Percentiles rank a stretch among this genome's conserved stretches.
These are phyloP conservation scores for Alternaria metachromatica DNA, from an alignment of 2,329 filamentous ascomycete species.

Conservation along the genomic window DNA sequence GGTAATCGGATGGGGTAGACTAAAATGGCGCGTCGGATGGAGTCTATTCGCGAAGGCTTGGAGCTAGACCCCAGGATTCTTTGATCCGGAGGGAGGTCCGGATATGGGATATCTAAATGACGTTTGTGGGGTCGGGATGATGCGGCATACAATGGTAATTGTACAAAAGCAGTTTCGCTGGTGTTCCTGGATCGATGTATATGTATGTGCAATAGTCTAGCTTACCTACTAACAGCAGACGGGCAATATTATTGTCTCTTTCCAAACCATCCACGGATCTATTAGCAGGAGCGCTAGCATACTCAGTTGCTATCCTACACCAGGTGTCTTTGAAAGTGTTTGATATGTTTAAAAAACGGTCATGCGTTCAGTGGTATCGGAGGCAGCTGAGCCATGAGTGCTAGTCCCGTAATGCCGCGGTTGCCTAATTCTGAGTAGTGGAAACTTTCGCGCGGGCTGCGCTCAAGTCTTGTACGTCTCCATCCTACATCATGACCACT, in stretches of 20 bases:
- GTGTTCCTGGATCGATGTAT: background rate
- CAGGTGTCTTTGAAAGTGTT: background rate
- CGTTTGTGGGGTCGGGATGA: background rate
- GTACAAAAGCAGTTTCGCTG: background rate
- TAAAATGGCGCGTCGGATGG: background rate
- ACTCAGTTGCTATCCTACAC: background rate
- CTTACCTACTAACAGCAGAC: background rate
- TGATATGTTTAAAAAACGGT: background rate
- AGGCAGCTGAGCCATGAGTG: background rate
- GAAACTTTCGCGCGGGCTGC: background rate
- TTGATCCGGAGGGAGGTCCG: background rate
- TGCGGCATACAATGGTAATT: background rate
- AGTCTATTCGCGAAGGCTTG: background rate
- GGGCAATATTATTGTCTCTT: background rate
- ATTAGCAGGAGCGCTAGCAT: background rate
- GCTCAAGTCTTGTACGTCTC: background rate
- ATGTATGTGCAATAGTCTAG: background rate
- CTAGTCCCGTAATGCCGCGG: background rate
- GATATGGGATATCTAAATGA: background rate
- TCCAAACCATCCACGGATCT: background rate
- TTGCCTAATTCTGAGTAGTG: background rate
- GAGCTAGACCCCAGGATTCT: background rate
- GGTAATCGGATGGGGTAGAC: background rate
- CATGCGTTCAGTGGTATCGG: too few species aligned
- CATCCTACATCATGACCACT: constrained; percentile 4